A percentile compares a stretch with the other conserved stretches of the same genome.
Evolutionary conservation across 2,329 filamentous ascomycete genomes (phyloP).

Genomic region (Sporothrix humicola): DNA sequence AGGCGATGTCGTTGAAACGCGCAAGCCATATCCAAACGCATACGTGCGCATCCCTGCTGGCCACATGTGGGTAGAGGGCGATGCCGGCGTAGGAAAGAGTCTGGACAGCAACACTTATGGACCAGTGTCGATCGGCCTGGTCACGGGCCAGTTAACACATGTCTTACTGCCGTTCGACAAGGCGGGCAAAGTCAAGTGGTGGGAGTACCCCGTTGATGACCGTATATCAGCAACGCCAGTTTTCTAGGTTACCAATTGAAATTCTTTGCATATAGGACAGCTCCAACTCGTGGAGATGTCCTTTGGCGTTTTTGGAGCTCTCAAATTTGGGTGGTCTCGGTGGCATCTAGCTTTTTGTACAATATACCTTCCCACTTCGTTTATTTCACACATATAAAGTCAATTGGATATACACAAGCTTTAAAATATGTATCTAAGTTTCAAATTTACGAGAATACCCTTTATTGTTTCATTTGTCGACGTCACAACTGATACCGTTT

Average conservation of each 20-base stretch:
- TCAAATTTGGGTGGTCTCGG: background rate
- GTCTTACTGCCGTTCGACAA: constrained; percentile 72
- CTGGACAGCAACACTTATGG: constrained; percentile 91
- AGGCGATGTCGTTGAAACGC: constrained; percentile 76
- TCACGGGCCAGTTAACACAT: constrained; percentile 75
- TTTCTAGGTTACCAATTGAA: background rate
- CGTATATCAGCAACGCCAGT: constrained; percentile 24
- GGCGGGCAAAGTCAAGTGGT: constrained; percentile 63
- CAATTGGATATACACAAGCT: background rate
- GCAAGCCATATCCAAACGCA: constrained; percentile 61
- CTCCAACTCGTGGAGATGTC: background rate
- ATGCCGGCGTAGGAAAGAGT: constrained; percentile 72
- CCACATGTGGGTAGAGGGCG: constrained; percentile 95
- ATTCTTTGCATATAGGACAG: background rate
- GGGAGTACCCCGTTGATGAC: constrained; percentile 51
- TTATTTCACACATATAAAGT: background rate
- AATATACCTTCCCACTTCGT: background rate
- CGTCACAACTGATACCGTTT: background rate
- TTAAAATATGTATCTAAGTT: too few species aligned
- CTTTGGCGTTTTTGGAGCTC: constrained; percentile 2
- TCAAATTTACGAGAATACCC: too few species aligned
- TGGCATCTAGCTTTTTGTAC: background rate
- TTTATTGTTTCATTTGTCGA: too few species aligned
- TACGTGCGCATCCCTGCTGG: constrained; percentile 73
- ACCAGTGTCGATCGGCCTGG: constrained; percentile 74